Evolutionary conservation across 441 rosid species (phyloP).

Genomic region (Dalechampia spathulata): DNA sequence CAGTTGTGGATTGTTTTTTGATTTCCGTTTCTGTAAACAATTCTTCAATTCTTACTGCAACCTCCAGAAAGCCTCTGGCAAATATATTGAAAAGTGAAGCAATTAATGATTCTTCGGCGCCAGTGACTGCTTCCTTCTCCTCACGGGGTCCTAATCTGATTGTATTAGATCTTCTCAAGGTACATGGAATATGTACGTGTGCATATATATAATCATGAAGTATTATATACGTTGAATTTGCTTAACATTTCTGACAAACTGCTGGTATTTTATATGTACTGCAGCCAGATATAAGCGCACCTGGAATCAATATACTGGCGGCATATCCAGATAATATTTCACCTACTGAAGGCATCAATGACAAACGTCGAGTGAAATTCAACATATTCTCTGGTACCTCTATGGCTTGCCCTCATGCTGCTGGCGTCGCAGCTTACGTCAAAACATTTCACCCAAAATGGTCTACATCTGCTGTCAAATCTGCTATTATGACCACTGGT

Average conservation of each 20-base stretch:
- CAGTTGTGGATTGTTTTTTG: too few species aligned
- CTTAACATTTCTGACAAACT: neutral
- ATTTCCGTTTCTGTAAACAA: neutral
- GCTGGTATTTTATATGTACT: neutral
- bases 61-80: conserved; percentile 20
- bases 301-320: conserved; percentile 48
- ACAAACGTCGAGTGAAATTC: conserved; percentile 19
- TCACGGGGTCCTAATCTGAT: conserved; percentile 46
- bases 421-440: conserved; percentile 47
- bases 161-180: conserved; percentile 41
- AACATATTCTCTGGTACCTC: conserved; percentile 42
- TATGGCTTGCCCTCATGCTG: conserved; percentile 56
- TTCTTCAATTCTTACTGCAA: neutral
- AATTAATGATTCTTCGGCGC: conserved; percentile 23
- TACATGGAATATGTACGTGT: neutral
- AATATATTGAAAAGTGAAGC: conserved; percentile 21
- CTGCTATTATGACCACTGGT: conserved; percentile 68
- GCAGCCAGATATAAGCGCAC: conserved; percentile 51
- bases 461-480: conserved; percentile 54
- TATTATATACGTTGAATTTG: neutral
- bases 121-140: conserved; percentile 34
- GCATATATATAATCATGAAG: too few species aligned
- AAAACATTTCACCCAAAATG: conserved; percentile 43
- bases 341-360: neutral
- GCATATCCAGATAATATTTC: conserved; percentile 31